Percentiles rank a stretch among this genome's conserved stretches.
phyloP scores from a whole-genome alignment of 2,329 filamentous ascomycete species.

The Blastomyces silverae region DNA sequence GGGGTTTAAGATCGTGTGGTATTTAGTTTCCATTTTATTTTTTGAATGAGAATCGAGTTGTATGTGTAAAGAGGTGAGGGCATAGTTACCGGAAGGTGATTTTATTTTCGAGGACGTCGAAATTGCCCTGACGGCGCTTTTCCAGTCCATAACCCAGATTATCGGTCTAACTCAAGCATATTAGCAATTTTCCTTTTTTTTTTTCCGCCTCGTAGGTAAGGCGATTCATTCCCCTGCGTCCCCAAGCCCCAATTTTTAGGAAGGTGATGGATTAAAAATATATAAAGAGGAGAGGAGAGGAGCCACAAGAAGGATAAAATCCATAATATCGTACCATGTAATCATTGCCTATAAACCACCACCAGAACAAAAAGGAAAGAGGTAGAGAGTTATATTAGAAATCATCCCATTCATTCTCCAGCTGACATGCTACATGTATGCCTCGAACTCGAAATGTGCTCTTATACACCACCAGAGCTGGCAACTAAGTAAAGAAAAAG shows the following conservation, averaged over 20 bases:
- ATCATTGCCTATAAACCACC: slow-evolving; percentile 51
- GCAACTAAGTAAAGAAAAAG: too few species aligned
- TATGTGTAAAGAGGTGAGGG: neutral
- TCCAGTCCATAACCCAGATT: slow-evolving; percentile 76
- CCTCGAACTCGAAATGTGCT: neutral
- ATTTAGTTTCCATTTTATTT: neutral
- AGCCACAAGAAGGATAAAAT: neutral
- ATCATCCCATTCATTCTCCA: neutral
- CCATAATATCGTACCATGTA: slow-evolving; percentile 46
- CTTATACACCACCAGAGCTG: neutral
- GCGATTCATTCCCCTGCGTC: too few species aligned
- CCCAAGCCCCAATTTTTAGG: neutral
- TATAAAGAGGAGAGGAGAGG: neutral
- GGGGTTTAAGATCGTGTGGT: neutral
- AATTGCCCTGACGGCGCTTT: slow-evolving; percentile 65
- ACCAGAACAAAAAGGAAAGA: slow-evolving; percentile 19
- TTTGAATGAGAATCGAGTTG: neutral
- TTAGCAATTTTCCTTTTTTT: neutral
- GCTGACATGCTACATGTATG: neutral
- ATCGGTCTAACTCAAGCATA: slow-evolving; percentile 61
- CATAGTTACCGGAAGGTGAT: slow-evolving; percentile 65
- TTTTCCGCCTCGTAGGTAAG: neutral
- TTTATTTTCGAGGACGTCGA: slow-evolving; percentile 64
- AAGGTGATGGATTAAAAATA: neutral
- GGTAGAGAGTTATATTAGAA: neutral